Evolutionary conservation across 495 filamentous ascomycete species (phyloP), one percentile per base, ranked within the genome.

Genomic region (Astrothelium macrocarpum): DNA sequence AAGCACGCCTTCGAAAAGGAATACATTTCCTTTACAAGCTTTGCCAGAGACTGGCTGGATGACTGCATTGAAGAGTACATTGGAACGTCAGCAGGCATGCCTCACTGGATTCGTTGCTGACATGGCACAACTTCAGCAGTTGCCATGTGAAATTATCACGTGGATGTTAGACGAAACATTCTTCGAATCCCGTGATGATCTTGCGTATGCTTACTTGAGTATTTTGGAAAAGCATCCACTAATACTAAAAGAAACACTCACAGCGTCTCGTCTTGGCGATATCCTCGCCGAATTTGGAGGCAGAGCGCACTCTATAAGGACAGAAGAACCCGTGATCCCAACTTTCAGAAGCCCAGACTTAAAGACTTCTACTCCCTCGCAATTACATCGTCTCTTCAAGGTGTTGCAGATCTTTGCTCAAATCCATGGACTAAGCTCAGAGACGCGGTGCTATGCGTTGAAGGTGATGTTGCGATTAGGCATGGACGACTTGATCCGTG

Each of bases 171-270:
- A 32, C 20, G 62, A 66, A 59, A 18, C 67, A 20, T 32, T 64
- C 1, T 60, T 61, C 45, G 68, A 67, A 43, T 31, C 25, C 12
- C 59, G 65, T 34, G 60, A 66, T 26, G 68, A 67, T n/a, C 49
- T 70, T 18, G 60, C 65, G 43, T 63, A 70, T 31, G 68, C 68
- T 4, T 70, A 70, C 32, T 31, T 66, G 49, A 56, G 49, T 28
- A 56, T 56, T 10, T 16, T 56, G 7, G 49, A 56, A 29, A 26
- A 56, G 20, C 7, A 16, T 20, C 49, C 49, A 16, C 49, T 28
- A 16, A 25, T 10, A 9, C n/a, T 56, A 20, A 56, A 56, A 29
- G 23, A 29, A 11, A 9, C 16, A 10, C 25, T 56, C 5, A 56
- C 49, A 2, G 29, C 16, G 11, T 5, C 5, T 56, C 49, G 49